phyloP scores from a whole-genome alignment of 2,329 filamentous ascomycete genomes.

The Pseudofabraea citricarpa region DNA sequence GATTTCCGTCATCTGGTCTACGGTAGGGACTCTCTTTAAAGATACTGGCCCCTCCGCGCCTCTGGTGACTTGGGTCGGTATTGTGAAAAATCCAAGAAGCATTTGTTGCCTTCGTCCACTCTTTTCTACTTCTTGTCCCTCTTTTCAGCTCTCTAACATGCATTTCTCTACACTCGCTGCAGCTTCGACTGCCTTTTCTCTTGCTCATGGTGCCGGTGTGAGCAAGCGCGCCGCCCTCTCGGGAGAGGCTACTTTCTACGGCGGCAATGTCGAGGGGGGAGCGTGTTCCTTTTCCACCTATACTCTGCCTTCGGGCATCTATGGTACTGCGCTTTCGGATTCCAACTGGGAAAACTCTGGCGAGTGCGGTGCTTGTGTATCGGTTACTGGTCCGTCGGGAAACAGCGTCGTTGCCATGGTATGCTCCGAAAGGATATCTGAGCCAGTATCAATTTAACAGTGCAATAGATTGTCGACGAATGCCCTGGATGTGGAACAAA shows the following conservation, averaged over 20 bases:
- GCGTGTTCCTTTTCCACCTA: conserved; percentile 60
- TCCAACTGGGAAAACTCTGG: conserved; percentile 50
- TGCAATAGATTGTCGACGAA: conserved; percentile 45
- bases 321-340: conserved; percentile 57
- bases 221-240: conserved; percentile 21
- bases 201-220: conserved; percentile 22
- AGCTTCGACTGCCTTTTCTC: conserved; percentile 13
- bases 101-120: conserved; percentile 20
- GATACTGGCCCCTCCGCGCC: too few species aligned
- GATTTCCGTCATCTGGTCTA: too few species aligned
- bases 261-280: conserved; percentile 52
- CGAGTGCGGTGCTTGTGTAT: conserved; percentile 58
- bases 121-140: conserved; percentile 15
- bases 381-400: conserved; percentile 52
- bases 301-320: conserved; percentile 52
- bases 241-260: conserved; percentile 47
- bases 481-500: conserved; percentile 49
- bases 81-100: conserved; percentile 12
- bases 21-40: too few species aligned
- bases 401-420: conserved; percentile 61
- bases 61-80: too few species aligned
- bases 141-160: conserved; percentile 15
- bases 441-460: conserved; percentile 1
- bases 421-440: conserved; percentile 15
- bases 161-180: conserved; percentile 17